Percentiles rank a stretch among this genome's conserved stretches.
Evolutionary conservation across 2,329 filamentous ascomycete genomes (phyloP).

Genomic region (Epichloe coenophiala): DNA sequence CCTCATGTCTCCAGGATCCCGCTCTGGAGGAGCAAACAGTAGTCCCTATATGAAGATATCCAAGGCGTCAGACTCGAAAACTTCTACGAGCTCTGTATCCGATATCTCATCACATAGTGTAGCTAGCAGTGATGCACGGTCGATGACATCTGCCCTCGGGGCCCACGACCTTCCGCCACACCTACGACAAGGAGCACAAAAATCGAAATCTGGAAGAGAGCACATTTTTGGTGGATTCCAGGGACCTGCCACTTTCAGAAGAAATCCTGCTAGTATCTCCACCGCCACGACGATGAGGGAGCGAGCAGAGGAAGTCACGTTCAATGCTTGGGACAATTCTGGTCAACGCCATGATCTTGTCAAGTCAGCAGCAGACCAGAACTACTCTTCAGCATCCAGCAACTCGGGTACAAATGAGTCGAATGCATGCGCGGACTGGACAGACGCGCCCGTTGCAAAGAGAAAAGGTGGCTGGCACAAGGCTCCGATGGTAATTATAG

Average conservation of each 20-base stretch:
- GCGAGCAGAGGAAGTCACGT: conserved; percentile 6
- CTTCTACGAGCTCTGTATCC: neutral
- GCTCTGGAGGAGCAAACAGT: neutral
- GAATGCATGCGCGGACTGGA: neutral
- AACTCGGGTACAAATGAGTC: neutral
- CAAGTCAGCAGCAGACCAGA: conserved; percentile 13
- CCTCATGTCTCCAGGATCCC: neutral
- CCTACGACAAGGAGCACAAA: neutral
- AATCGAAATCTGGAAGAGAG: neutral
- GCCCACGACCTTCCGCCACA: neutral
- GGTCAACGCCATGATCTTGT: conserved; percentile 11
- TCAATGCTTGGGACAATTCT: conserved; percentile 19
- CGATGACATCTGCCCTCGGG: neutral
- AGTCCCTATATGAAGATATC: neutral
- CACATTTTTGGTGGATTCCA: neutral
- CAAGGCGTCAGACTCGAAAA: neutral
- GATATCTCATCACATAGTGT: neutral
- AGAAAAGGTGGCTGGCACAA: conserved; percentile 14
- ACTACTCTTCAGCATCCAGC: conserved; percentile 4
- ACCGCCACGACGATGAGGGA: conserved; percentile 18
- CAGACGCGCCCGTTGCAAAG: neutral
- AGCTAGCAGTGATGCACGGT: neutral
- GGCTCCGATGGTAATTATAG: conserved; percentile 4
- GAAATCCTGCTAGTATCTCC: conserved; percentile 11
- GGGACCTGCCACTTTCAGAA: neutral